Evolutionary conservation across 2,329 filamentous ascomycete species (phyloP).

Genomic region (Xylariaceae sp.): DNA sequence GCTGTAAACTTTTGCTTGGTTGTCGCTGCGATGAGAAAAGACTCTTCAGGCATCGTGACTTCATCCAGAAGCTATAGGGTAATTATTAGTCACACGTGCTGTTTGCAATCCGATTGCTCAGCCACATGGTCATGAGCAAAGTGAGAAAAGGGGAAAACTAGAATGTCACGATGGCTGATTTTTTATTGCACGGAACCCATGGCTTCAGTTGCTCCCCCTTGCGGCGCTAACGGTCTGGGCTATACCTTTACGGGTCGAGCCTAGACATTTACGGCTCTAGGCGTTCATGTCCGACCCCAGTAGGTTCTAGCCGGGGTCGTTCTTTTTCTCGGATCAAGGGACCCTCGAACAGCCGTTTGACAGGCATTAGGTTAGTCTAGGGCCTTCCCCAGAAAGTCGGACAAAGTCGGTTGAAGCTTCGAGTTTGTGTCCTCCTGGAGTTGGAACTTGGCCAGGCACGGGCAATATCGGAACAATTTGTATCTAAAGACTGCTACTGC

Average conservation of each 20-base stretch:
- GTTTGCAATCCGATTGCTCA: background rate
- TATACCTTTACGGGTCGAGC: no score
- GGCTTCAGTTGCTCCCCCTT: no score
- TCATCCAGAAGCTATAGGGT: conserved; percentile 3
- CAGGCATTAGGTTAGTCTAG: no score
- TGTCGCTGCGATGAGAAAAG: no score
- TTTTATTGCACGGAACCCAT: no score
- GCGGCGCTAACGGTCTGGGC: no score
- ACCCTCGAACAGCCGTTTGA: background rate
- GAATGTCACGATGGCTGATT: conserved; percentile 13
- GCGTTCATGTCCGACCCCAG: no score
- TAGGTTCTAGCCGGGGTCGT: conserved; percentile 4
- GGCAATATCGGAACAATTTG: conserved; percentile 5
- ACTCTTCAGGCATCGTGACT: conserved; percentile 3
- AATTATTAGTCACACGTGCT: conserved; percentile 4
- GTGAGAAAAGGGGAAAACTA: conserved; percentile 9
- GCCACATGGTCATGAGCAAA: background rate
- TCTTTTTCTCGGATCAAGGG: background rate
- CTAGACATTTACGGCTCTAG: conserved; percentile 5
- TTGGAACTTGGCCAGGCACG: conserved; percentile 9
- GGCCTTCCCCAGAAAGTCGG: conserved; percentile 18
- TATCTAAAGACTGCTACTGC: no score
- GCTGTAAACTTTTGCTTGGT: no score
- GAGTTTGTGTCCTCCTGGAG: background rate
- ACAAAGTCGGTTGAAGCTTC: conserved; percentile 12